phyloP scores from a whole-genome alignment of 1,139 yeast species.

The Sugiyamaella xylanicola region DNA sequence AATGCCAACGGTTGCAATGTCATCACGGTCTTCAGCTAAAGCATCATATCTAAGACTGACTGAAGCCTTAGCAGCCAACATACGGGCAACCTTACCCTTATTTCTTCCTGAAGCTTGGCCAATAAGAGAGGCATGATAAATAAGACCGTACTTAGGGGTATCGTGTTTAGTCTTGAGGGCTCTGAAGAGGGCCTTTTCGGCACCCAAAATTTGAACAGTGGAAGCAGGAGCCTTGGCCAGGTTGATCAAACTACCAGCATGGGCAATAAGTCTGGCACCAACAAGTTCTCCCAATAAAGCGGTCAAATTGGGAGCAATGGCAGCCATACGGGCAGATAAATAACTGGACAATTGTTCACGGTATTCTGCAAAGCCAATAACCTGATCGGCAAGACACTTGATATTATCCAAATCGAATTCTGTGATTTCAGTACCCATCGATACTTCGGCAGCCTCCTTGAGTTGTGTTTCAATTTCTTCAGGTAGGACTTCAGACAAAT shows the following conservation, averaged over 20 bases:
- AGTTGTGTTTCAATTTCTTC: slow-evolving; percentile 58
- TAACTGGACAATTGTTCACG: slow-evolving; percentile 90
- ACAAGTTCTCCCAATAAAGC: slow-evolving; percentile 96
- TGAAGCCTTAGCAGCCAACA: slow-evolving; percentile 97
- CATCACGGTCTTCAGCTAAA: slow-evolving; percentile 88
- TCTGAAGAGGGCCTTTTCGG: slow-evolving; percentile 98
- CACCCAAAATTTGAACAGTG: slow-evolving; percentile 97
- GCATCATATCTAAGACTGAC: slow-evolving; percentile 96
- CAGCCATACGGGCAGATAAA: slow-evolving; percentile 91
- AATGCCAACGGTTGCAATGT: slow-evolving; percentile 90
- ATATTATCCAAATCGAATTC: slow-evolving; percentile 85
- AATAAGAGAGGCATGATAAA: slow-evolving; percentile 94
- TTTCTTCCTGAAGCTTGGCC: slow-evolving; percentile 98
- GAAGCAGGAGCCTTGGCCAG: slow-evolving; percentile 98
- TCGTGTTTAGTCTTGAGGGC: slow-evolving; percentile 98
- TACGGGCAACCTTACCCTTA: slow-evolving; percentile 99
- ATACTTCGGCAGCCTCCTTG: slow-evolving; percentile 93
- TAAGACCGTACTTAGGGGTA: slow-evolving; percentile 97
- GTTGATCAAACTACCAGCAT: slow-evolving; percentile 92
- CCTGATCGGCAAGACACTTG: slow-evolving; percentile 87
- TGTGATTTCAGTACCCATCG: slow-evolving; percentile 98
- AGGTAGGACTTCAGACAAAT: slow-evolving; percentile 87
- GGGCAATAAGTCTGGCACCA: slow-evolving; percentile 97
- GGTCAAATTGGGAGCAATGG: slow-evolving; percentile 96
- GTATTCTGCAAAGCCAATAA: slow-evolving; percentile 91